These are phyloP conservation scores for Entomortierella chlamydospora DNA, from an alignment of 192 early-diverging fungal genomes.

Conservation along the genomic window DNA sequence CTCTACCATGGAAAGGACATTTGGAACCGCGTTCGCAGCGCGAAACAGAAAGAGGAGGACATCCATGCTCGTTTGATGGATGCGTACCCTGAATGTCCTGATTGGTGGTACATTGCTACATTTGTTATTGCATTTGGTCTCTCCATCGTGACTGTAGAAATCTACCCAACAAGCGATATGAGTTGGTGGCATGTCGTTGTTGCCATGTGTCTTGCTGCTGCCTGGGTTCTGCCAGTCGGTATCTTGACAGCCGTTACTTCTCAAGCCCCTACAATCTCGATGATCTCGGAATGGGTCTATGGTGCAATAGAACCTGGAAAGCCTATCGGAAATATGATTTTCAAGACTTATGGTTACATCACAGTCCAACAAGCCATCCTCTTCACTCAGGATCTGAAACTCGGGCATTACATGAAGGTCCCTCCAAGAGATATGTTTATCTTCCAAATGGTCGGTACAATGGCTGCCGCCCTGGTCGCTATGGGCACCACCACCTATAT, in stretches of 20 bases:
- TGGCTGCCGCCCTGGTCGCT: constrained; percentile 76
- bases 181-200: constrained; percentile 72
- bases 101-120: constrained; percentile 78
- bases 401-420: constrained; percentile 87
- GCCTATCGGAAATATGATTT: constrained; percentile 72
- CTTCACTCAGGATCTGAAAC: constrained; percentile 76
- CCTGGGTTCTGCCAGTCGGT: constrained; percentile 72
- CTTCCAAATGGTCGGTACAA: constrained; percentile 80
- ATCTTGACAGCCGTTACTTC: constrained; percentile 72
- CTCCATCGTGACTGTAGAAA: constrained; percentile 60
- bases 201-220: constrained; percentile 59
- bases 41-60: constrained; percentile 71
- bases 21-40: constrained; percentile 66
- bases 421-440: constrained; percentile 85
- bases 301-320: constrained; percentile 73
- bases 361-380: constrained; percentile 69
- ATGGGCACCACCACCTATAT: constrained; percentile 76
- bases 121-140: constrained; percentile 65
- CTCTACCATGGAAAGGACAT: constrained; percentile 78
- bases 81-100: constrained; percentile 78
- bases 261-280: constrained; percentile 66
- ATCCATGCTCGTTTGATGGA: constrained; percentile 83
- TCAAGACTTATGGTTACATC: constrained; percentile 76
- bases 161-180: constrained; percentile 63
- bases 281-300: constrained; percentile 77